Conservation (phyloP, 2,329 filamentous ascomycete species). For the Alternaria hordeiaustralica region DNA sequence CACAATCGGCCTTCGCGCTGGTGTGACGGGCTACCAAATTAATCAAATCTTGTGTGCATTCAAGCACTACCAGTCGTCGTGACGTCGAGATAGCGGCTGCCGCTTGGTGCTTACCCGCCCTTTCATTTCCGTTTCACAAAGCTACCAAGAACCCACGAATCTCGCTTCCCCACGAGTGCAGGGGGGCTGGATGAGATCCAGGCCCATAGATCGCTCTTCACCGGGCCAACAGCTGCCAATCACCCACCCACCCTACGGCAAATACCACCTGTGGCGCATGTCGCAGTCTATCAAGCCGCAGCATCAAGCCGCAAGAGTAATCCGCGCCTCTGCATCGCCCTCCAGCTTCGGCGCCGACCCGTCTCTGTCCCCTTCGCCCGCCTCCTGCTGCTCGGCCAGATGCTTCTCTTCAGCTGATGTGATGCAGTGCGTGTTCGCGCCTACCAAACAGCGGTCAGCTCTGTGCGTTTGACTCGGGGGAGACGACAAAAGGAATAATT, state of each 20-base stretch:
- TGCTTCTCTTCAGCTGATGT: conserved; percentile 78
- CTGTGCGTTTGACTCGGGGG: conserved; percentile 4
- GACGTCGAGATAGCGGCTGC: conserved; percentile 18
- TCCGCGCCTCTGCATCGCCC: conserved; percentile 30
- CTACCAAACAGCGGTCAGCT: conserved; percentile 35
- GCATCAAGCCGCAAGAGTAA: conserved; percentile 38
- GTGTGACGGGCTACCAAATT: conserved; percentile 12
- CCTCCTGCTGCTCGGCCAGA: conserved; percentile 53
- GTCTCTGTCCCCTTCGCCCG: conserved; percentile 17
- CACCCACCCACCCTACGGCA: not conserved
- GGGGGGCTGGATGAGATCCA: conserved; percentile 2
- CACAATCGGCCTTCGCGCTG: not conserved
- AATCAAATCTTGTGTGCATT: conserved; percentile 30
- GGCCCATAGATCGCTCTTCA: not conserved
- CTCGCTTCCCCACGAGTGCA: conserved; percentile 18
- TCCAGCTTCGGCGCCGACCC: conserved; percentile 10
- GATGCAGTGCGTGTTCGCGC: conserved; percentile 86
- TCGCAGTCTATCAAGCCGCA: conserved; percentile 7
- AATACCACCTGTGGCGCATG: conserved; percentile 27
- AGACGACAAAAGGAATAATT: conserved; percentile 5
- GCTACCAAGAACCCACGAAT: conserved; percentile 1
- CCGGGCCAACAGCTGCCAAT: conserved; percentile 4
- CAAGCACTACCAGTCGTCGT: conserved; percentile 17
- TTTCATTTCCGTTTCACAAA: conserved; percentile 17
- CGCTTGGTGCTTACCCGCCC: conserved; percentile 8